Percentiles rank a stretch among this genome's conserved stretches.
Evolutionary conservation across 176 grass and related monocot species (phyloP).

Genomic region (Poa annua): DNA sequence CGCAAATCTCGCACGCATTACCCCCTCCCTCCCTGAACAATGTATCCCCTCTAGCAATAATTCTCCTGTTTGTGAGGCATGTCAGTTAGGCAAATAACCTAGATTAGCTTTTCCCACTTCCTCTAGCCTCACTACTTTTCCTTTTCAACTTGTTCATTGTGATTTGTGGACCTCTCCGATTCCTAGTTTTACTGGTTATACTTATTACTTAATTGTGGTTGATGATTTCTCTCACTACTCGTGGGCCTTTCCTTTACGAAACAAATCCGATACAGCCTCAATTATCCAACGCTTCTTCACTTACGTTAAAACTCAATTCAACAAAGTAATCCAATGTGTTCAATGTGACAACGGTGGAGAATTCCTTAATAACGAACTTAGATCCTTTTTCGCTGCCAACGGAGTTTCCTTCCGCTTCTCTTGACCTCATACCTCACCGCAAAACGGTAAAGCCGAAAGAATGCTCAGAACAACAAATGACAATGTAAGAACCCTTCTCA

Average conservation of each 20-base stretch:
- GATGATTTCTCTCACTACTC: neutral
- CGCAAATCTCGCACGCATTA: too few relatives aligned
- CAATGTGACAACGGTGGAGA: neutral
- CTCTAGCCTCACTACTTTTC: too few relatives aligned
- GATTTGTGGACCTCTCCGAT: neutral
- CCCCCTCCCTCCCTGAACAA: too few relatives aligned
- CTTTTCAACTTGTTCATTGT: neutral
- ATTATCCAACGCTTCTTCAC: too few relatives aligned
- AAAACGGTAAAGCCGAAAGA: neutral
- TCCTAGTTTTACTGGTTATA: neutral
- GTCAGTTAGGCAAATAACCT: too few relatives aligned
- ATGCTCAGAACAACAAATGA: neutral
- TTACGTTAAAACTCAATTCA: neutral
- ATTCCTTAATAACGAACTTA: neutral
- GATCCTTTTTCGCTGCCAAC: neutral
- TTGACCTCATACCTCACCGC: neutral
- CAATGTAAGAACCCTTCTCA: neutral
- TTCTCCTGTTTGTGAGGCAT: too few relatives aligned
- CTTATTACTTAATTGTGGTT: neutral
- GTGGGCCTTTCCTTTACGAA: neutral
- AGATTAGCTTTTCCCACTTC: too few relatives aligned
- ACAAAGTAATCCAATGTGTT: neutral
- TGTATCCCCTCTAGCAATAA: too few relatives aligned
- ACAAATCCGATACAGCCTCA: too few relatives aligned
- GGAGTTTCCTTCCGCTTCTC: neutral